Evolutionary conservation across 2,329 filamentous ascomycete species (phyloP).

Genomic region (Xylogone sp.): DNA sequence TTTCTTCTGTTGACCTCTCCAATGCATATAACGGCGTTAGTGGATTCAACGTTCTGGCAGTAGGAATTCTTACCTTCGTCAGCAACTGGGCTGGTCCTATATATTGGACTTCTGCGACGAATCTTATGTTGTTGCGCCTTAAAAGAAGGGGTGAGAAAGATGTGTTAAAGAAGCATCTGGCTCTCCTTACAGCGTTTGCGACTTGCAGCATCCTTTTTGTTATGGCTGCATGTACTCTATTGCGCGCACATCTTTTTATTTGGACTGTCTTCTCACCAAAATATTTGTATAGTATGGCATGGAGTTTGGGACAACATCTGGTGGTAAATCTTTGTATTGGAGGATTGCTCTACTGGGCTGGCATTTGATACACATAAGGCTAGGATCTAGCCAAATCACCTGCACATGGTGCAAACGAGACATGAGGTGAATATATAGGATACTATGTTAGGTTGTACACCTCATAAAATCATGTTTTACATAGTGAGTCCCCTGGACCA

Average conservation of each 20-base stretch:
- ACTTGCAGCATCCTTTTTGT: slow-evolving; percentile 64
- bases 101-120: slow-evolving; percentile 75
- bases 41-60: slow-evolving; percentile 74
- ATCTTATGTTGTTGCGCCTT: slow-evolving; percentile 49
- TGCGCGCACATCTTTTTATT: slow-evolving; percentile 90
- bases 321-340: slow-evolving; percentile 64
- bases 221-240: slow-evolving; percentile 81
- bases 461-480: too few species aligned
- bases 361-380: slow-evolving; percentile 12
- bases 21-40: slow-evolving; percentile 91
- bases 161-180: slow-evolving; percentile 45
- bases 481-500: too few species aligned
- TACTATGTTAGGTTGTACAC: not conserved
- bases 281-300: slow-evolving; percentile 87
- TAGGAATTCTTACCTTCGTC: slow-evolving; percentile 79
- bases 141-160: slow-evolving; percentile 8
- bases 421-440: not conserved
- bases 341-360: slow-evolving; percentile 53
- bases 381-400: not conserved
- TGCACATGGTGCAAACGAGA: not conserved
- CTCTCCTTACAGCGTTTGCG: slow-evolving; percentile 67
- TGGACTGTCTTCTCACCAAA: slow-evolving; percentile 99
- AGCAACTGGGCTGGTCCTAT: slow-evolving; percentile 90
- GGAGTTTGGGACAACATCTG: slow-evolving; percentile 80
- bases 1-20: slow-evolving; percentile 91